Percentiles rank a stretch among this genome's conserved stretches.
Evolutionary conservation across 352 stramenopile species (phyloP).

Genomic region (Pythium dissotocum): DNA sequence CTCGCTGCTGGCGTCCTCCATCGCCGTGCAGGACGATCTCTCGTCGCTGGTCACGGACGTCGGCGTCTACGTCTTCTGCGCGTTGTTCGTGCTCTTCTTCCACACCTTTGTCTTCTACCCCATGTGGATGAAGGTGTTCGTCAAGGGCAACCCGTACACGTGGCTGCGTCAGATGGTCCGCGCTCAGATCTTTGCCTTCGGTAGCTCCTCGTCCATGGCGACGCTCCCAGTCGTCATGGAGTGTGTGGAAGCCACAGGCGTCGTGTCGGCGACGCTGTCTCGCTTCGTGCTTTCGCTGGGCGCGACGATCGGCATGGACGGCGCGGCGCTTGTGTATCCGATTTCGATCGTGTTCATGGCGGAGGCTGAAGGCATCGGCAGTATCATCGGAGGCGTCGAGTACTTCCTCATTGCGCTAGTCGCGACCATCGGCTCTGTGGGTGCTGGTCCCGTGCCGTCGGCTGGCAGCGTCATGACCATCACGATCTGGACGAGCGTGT

Average conservation of each 20-base stretch:
- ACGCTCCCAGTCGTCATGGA: constrained; percentile 44
- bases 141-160: constrained; percentile 33
- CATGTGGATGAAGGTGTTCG: constrained; percentile 30
- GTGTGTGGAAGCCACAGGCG: constrained; percentile 34
- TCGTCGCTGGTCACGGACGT: constrained; percentile 35
- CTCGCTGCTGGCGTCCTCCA: constrained; percentile 38
- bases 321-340: constrained; percentile 32
- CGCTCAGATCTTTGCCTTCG: constrained; percentile 42
- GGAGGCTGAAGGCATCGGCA: constrained; percentile 24
- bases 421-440: constrained; percentile 31
- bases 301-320: constrained; percentile 40
- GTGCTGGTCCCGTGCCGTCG: constrained; percentile 35
- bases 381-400: constrained; percentile 32
- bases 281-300: constrained; percentile 39
- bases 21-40: constrained; percentile 34
- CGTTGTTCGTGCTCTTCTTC: constrained; percentile 22
- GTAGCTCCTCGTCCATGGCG: constrained; percentile 43
- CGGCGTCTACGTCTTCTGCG: constrained; percentile 40
- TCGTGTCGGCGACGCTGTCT: constrained; percentile 27
- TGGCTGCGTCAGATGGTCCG: constrained; percentile 36
- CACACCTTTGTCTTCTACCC: constrained; percentile 45
- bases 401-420: constrained; percentile 40
- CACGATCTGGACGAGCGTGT: constrained; percentile 43
- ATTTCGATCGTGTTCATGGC: constrained; percentile 47
- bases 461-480: constrained; percentile 43